Evolutionary conservation across 2,329 filamentous ascomycete species (phyloP), one percentile per base, ranked within the genome.

Genomic region (Trichoderma atroviride): DNA sequence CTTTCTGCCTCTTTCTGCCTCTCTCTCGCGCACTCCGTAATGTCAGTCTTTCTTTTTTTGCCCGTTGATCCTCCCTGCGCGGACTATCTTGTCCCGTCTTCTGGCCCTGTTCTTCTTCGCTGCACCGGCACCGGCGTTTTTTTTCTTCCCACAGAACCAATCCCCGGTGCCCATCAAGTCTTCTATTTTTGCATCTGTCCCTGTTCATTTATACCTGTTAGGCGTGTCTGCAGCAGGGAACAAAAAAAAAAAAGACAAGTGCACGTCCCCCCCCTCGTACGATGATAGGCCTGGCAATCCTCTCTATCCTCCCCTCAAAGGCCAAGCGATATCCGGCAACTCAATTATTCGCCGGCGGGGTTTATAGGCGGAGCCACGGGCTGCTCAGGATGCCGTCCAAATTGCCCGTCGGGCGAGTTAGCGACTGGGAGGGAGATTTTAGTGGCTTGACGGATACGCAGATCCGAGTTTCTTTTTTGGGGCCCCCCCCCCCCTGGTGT

Each of bases 311-410:
- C 47, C n/a, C n/a, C n/a, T 9, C 47, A 24, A 24, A 53, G 52
- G 61, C 61, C 50, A 55, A 55, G 50, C 61, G 33, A 55, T 55
- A 40, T 40, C 50, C 61, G 61, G 61, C 61, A 56, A 56, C 61
- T 64, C 61, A 64, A 3, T 56, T 31, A 40, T 29, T 56, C 61
- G 9, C 61, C 61, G 61, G 61, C 50, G 61, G 61, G 61, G 29
- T 40, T 64, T 31, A 35, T 13, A 14, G 61, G 33, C 27, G 61
- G 50, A 31, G 50, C 6, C 22, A 37, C 61, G 61, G 53, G 27
- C 27, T 31, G 27, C 29, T 56, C 7, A 19, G 52, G 5, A 56
- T n/a, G 52, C 52, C 52, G 52, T 31, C 33, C 24, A 22, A 27
- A 31, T 43, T n/a, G 50, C 61, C 61, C 61, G 61, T 64, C 33